Percentiles rank a stretch among this genome's conserved stretches.
Conservation (phyloP, 805 yeast species). For the Lipomyces spencermartinsiae region DNA sequence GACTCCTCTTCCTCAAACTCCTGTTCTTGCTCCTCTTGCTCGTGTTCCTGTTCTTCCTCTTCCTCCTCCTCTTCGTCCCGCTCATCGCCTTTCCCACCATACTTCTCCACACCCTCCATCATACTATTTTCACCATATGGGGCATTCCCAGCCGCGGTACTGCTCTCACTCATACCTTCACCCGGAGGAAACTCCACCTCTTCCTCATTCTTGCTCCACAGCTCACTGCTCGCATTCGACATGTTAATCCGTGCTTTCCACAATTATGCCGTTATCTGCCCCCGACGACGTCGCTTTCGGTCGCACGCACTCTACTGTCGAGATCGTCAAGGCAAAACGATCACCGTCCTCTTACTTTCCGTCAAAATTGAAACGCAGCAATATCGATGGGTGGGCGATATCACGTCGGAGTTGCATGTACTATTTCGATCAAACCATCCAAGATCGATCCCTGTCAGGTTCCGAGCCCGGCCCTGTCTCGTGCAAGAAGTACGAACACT, state of each 20-base stretch:
- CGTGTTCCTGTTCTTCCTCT: conserved; percentile 21
- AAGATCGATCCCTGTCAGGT: neutral
- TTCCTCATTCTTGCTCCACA: neutral
- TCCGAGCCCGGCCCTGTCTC: neutral
- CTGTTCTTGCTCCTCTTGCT: conserved; percentile 35
- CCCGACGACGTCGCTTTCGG: neutral
- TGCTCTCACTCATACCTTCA: neutral
- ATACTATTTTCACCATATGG: conserved; percentile 11
- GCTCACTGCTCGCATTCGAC: neutral
- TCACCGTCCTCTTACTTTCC: neutral
- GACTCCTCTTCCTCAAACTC: conserved; percentile 36
- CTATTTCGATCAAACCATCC: neutral
- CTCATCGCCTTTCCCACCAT: neutral
- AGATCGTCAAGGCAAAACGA: neutral
- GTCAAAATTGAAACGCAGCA: neutral
- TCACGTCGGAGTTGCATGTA: neutral
- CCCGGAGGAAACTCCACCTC: neutral
- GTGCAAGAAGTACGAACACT: neutral
- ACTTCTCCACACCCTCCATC: conserved; percentile 34
- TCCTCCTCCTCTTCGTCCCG: conserved; percentile 14
- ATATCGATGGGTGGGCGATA: neutral
- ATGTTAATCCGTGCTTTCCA: neutral
- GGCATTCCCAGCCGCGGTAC: neutral
- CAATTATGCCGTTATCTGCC: neutral
- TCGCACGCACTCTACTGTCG: neutral